Conservation (phyloP, 306 rosid species). For the Acacia crassicarpa region DNA sequence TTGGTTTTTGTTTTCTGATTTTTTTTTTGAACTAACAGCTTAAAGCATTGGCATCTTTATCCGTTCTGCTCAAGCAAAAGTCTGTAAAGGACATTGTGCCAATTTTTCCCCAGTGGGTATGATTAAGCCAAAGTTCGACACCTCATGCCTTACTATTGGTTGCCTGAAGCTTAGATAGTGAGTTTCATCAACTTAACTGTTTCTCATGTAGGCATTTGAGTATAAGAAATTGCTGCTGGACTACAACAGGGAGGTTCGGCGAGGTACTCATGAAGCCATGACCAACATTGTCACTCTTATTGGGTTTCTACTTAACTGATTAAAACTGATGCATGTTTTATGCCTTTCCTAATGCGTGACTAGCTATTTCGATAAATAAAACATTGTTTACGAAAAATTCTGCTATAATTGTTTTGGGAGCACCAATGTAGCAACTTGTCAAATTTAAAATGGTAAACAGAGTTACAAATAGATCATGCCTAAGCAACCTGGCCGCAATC, state of each 20-base stretch:
- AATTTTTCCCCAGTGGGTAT: slow-evolving; percentile 93
- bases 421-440: too few species aligned
- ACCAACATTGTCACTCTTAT: slow-evolving; percentile 58
- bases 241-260: slow-evolving; percentile 93
- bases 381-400: background rate
- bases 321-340: slow-evolving; percentile 27
- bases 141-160: background rate
- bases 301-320: slow-evolving; percentile 60
- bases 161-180: slow-evolving; percentile 17
- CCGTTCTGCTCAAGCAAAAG: slow-evolving; percentile 66
- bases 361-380: slow-evolving; percentile 21
- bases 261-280: slow-evolving; percentile 93
- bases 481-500: background rate
- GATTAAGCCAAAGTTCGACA: background rate
- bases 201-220: slow-evolving; percentile 70
- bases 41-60: slow-evolving; percentile 80
- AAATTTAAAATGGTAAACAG: slow-evolving; percentile 2
- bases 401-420: slow-evolving; percentile 17
- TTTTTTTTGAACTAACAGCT: slow-evolving; percentile 52
- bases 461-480: slow-evolving; percentile 1
- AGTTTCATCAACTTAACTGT: slow-evolving; percentile 23
- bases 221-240: slow-evolving; percentile 92
- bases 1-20: slow-evolving; percentile 14
- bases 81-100: slow-evolving; percentile 63
- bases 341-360: slow-evolving; percentile 12